A percentile compares a stretch with the other conserved stretches of the same genome.
Conservation (phyloP, 345 rosid genomes). For the Eucalyptus cloeziana region DNA sequence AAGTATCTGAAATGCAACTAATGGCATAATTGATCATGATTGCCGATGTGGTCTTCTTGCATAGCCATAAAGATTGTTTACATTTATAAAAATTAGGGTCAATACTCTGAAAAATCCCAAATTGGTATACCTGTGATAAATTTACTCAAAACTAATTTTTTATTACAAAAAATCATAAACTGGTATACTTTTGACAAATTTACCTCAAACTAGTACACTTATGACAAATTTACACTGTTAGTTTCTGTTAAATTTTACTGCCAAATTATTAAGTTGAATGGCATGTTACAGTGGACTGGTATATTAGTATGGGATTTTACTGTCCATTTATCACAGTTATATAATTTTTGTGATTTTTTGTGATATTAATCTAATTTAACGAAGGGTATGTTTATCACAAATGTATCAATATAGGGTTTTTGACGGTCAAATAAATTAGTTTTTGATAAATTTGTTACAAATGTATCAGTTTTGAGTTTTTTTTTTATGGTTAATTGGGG, state of each 20-base stretch:
- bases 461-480: rapidly evolving
- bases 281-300: rapidly evolving
- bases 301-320: too few species aligned
- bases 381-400: rapidly evolving
- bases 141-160: rapidly evolving
- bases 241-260: too few species aligned
- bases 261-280: too few species aligned
- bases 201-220: rapidly evolving
- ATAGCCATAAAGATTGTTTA: neutral
- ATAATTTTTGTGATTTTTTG: too few species aligned
- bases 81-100: neutral
- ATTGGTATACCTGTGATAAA: rapidly evolving
- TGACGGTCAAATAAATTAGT: too few species aligned
- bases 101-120: rapidly evolving
- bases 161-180: too few species aligned
- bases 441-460: too few species aligned
- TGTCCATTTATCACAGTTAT: too few species aligned
- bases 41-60: neutral
- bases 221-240: rapidly evolving
- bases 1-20: neutral
- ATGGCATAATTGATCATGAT: neutral
- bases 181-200: too few species aligned
- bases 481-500: too few species aligned
- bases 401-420: too few species aligned
- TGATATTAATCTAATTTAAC: too few species aligned